Evolutionary conservation across 2,329 filamentous ascomycete species (phyloP), one percentile per base, ranked within the genome.

Genomic region (Diplocarpon rosae): DNA sequence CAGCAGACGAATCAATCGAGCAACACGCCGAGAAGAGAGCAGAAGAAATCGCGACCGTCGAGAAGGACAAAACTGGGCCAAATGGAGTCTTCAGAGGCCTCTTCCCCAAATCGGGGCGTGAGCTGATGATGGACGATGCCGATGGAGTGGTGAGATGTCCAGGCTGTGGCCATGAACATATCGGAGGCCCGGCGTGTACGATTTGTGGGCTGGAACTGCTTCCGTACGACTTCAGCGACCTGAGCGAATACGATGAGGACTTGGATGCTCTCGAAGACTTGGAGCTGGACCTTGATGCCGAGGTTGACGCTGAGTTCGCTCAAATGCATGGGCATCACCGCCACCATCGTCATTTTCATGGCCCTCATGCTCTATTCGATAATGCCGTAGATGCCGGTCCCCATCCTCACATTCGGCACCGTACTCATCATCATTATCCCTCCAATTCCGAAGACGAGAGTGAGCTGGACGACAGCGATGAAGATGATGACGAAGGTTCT

Each of bases 21-120:
- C 74, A 83, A 56, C 79, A 83, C 58, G 60, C 62, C 24, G 63
- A 68, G 52, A 72, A 71, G 60, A 73, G 73, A 52, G 67, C 67
- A 34, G 76, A 80, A 50, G 80, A 83, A 59, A 72, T 73, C 9
- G 69, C 72, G 32, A 66, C 67, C 37, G 67, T 84, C 8, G 75
- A 80, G 29, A 66, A 65, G 37, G 80, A 84, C 61, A 80, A 72
- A 52, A 68, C 69, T 35, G 67, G 62, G 20, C 43, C 46, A 0
- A 73, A 72, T 15, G 80, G 80, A 2, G 62, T 84, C 5, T 85
- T 84, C 63, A 74, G 75, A 49, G 80, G 79, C 17, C 68, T 67
- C 46, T 61, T 61, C 34, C 44, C 50, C 16, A 31, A 31, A 3
- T 27, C 34, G 8, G 40, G 30, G 20, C 49, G 52, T 24, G 20